Base-by-base conservation (phyloP, 2,329 filamentous ascomycete genomes). In the Furcasterigmium furcatum region DNA sequence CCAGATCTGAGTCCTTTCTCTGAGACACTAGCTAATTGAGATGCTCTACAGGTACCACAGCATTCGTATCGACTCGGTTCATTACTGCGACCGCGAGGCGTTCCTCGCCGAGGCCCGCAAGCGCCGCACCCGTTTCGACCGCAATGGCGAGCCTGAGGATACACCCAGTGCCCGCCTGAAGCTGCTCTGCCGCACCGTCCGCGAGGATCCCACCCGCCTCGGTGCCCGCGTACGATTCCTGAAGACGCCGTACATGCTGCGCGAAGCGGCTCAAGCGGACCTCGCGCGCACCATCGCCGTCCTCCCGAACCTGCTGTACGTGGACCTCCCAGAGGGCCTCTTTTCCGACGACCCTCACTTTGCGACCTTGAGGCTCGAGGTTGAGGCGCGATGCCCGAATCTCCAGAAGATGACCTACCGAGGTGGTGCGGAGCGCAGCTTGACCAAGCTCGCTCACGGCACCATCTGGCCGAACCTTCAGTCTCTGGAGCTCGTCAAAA, bases 191-290 rank as follows among this genome's bases (percentile, higher is more conserved):
- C 82, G 90, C 50, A 90, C 91, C 1, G 81, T 96, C 41, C 83
- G 91, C 51, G 87, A 92, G 41, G 85, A 91, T 50, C 79, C 82
- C 19, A 81, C 76, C 9, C 71, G 77, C 21, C 70, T 95, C 38
- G 90, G 85, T 27, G 72, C 78, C 45, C 72, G 82, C 35, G 88
- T 96, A 5, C 71, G 85, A 58, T 91, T 85, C 56, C 74, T 97
- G 58, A 95, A 96, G 72, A 84, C 90, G 48, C 90, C 92, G 7
- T 96, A 96, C 66, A 96, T 96, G 92, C 85, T 92, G 44, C 84
- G 92, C 47, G 90, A 96, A 70, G 88, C 88, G 2, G 87, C 80
- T 62, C 90, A 94, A 62, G 79, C 87, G 44, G 88, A 92, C 52
- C 79, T 96, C 41, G 91, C 92, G 9, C 83, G 91, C 42, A 89